phyloP scores from a whole-genome alignment of 208 protist genomes.

The Trichomonas tenax region DNA sequence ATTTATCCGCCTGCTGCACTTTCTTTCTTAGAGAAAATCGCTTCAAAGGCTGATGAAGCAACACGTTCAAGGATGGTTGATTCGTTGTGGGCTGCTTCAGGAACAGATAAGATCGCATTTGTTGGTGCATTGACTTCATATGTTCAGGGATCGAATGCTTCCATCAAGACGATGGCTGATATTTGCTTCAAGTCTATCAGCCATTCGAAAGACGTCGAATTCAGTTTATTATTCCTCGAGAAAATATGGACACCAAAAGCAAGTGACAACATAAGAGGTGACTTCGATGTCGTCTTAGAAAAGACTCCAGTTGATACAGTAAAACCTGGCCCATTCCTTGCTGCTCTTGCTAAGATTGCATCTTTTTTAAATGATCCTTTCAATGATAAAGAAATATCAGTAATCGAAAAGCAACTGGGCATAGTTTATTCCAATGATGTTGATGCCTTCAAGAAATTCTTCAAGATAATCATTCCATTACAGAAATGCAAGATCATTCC shows the following conservation, averaged over 20 bases:
- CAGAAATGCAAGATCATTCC: background rate
- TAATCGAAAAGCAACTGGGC: background rate
- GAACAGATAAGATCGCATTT: background rate
- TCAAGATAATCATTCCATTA: background rate
- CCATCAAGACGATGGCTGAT: background rate
- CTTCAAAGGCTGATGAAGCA: background rate
- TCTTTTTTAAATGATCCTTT: background rate
- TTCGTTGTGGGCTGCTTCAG: background rate
- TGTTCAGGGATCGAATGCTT: background rate
- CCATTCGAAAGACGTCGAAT: background rate
- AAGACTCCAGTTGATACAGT: background rate
- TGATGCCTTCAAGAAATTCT: background rate
- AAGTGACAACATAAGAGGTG: background rate
- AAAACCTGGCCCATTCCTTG: background rate
- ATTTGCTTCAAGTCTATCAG: background rate
- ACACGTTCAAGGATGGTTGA: background rate
- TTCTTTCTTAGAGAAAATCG: background rate
- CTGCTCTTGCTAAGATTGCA: background rate
- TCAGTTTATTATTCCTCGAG: background rate
- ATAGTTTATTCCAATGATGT: background rate
- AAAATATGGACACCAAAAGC: background rate
- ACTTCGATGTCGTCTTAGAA: background rate
- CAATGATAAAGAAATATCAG: background rate
- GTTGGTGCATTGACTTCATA: background rate
- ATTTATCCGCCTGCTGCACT: background rate